Evolutionary conservation across 768 basidiomycete genomes (phyloP), one percentile per base, ranked within the genome.

Genomic region (Fomitopsis pulvina): DNA sequence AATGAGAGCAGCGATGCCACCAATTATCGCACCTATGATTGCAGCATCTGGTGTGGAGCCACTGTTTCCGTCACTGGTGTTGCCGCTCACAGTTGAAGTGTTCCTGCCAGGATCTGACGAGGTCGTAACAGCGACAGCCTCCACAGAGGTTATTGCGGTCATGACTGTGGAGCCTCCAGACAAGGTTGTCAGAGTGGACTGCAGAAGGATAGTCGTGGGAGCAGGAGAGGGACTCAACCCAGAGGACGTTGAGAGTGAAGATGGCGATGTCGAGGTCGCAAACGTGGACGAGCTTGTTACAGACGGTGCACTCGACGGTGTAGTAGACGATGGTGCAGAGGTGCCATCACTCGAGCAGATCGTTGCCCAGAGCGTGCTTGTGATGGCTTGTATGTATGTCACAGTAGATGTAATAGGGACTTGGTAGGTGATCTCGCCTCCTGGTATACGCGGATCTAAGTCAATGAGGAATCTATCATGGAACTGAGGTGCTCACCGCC

Each of bases 311-410:
- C 14, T 14, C 7, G 29, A 30, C 29, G 29, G 22, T 24, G 14
- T 24, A 22, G 22, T 18, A 8, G 42, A 22, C 20, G 8, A 25
- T 4, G 14, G 22, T 4, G 53, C 45, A 1, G 22, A 24, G 16
- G 32, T 24, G 8, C 43, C 39, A 16, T 16, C 25, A 34, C 46
- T 32, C n/a, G 54, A 39, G 42, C 59, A 60, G 7, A 49, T 45
- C 5, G 59, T 60, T 12, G 54, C 46, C 37, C 53, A 60, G 2
- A 56, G 45, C 0, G 59, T 60, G 5, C 55, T 60, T 1, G 59
- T 20, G 1, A 51, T 47, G 7, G 47, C 54, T 2, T 47, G 43
- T 8, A 55, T 60, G 4, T 55, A 43, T 3, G 53, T 55, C 4
- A 56, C 47, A 1, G 59, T 60, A 25, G 52, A 18, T 29, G 47